phyloP scores from a whole-genome alignment of 176 grass and related monocot genomes.

The Phragmites australis region DNA sequence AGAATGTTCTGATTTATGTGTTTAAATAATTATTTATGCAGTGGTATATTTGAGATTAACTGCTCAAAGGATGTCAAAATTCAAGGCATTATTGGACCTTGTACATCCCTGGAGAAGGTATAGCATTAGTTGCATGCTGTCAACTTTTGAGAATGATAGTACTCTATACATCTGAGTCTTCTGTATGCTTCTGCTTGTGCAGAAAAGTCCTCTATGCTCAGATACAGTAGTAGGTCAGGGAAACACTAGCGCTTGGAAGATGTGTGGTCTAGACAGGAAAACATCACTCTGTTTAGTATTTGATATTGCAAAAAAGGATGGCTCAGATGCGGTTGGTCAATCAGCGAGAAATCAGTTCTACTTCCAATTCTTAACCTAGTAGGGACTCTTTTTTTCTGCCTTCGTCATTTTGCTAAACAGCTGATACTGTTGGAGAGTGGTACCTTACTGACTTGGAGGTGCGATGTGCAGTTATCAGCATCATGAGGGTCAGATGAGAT shows the following conservation, averaged over 20 bases:
- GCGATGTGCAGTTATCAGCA: constrained; percentile 85
- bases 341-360: constrained; percentile 87
- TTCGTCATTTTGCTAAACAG: constrained; percentile 29
- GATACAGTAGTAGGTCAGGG: constrained; percentile 84
- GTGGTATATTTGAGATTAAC: constrained; percentile 90
- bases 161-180: background rate
- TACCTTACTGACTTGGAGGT: constrained; percentile 33
- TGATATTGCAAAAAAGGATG: constrained; percentile 80
- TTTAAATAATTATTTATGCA: constrained; percentile 39
- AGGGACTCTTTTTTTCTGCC: constrained; percentile 41
- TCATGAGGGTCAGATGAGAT: constrained; percentile 86
- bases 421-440: constrained; percentile 60
- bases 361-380: constrained; percentile 99
- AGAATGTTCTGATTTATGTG: constrained; percentile 13
- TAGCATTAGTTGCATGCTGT: constrained; percentile 19
- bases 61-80: constrained; percentile 95
- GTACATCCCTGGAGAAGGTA: constrained; percentile 96
- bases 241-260: constrained; percentile 97
- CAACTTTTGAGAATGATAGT: constrained; percentile 10
- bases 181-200: constrained; percentile 43
- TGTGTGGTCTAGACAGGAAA: constrained; percentile 93
- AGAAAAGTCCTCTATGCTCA: constrained; percentile 92
- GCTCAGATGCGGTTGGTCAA: constrained; percentile 60
- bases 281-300: constrained; percentile 86
- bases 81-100: constrained; percentile 94